Percentiles rank a stretch among this genome's conserved stretches.
phyloP scores from a whole-genome alignment of 2,329 filamentous ascomycete genomes.

The Acrocalymma vagum region DNA sequence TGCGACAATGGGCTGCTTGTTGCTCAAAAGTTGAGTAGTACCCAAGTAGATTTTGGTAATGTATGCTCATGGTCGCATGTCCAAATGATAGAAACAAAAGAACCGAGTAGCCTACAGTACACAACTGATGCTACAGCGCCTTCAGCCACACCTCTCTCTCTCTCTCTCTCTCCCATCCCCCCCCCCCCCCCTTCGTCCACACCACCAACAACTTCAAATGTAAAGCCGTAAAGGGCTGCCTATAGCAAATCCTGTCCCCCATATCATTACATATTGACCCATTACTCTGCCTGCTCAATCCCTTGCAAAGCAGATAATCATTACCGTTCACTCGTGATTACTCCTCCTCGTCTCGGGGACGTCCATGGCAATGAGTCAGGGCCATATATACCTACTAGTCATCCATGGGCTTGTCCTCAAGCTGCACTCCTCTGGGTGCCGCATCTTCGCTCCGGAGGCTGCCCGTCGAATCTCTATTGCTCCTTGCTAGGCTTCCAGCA shows the following conservation, averaged over 20 bases:
- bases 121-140: constrained; percentile 24
- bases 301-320: constrained; percentile 5
- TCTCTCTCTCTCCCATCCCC: constrained; percentile 6
- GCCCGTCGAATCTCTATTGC: constrained; percentile 48
- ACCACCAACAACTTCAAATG: no score
- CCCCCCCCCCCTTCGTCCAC: no score
- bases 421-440: constrained; percentile 65
- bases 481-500: constrained; percentile 42
- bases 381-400: constrained; percentile 58
- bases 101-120: constrained; percentile 23
- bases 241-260: no score
- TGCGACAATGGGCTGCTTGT: constrained; percentile 9
- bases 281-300: neutral
- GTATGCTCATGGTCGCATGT: constrained; percentile 37
- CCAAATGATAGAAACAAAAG: constrained; percentile 26
- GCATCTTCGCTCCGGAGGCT: constrained; percentile 49
- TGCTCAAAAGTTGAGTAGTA: neutral
- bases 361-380: constrained; percentile 12
- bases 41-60: constrained; percentile 12
- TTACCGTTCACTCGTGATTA: no score
- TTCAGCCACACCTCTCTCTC: constrained; percentile 1
- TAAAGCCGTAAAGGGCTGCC: no score
- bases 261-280: no score
- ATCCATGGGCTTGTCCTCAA: constrained; percentile 82
- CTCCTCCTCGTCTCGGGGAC: no score